Percentiles rank a stretch among this genome's conserved stretches.
Conservation (phyloP, 805 yeast species). For the Zygotorulaspora chibaensis region DNA sequence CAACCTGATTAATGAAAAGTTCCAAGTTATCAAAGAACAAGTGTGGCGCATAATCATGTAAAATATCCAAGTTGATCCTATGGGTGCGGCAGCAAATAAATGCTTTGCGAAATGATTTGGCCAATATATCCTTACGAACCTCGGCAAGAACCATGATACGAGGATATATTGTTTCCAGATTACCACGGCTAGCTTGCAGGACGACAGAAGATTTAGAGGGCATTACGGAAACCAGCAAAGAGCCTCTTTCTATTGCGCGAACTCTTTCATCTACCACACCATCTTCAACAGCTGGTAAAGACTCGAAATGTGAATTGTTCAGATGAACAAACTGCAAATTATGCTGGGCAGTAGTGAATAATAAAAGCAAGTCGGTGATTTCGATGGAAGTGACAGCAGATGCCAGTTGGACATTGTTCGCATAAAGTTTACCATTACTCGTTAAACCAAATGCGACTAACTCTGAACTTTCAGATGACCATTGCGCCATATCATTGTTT, state of each 20-base stretch:
- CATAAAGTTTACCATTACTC: constrained; percentile 67
- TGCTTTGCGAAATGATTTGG: constrained; percentile 61
- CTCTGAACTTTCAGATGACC: constrained; percentile 29
- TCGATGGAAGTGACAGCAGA: constrained; percentile 79
- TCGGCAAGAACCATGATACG: constrained; percentile 85
- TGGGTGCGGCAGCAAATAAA: constrained; percentile 82
- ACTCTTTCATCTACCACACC: constrained; percentile 67
- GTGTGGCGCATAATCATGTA: constrained; percentile 81
- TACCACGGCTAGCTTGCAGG: constrained; percentile 94
- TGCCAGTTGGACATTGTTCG: constrained; percentile 54
- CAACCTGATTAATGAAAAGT: constrained; percentile 64
- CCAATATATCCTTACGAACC: constrained; percentile 65
- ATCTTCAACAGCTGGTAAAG: constrained; percentile 38
- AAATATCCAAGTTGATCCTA: constrained; percentile 82
- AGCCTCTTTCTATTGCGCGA: constrained; percentile 88
- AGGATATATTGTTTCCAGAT: constrained; percentile 89
- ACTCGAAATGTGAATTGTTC: constrained; percentile 39
- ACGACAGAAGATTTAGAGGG: constrained; percentile 81
- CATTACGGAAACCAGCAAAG: constrained; percentile 71
- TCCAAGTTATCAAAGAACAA: constrained; percentile 61
- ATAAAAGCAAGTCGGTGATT: constrained; percentile 63
- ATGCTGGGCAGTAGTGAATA: constrained; percentile 86
- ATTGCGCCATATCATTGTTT: constrained; percentile 25
- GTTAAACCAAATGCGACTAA: constrained; percentile 67
- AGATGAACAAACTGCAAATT: constrained; percentile 78